Base-by-base conservation (phyloP, 306 rosid species). In the Medicago lupulina region DNA sequence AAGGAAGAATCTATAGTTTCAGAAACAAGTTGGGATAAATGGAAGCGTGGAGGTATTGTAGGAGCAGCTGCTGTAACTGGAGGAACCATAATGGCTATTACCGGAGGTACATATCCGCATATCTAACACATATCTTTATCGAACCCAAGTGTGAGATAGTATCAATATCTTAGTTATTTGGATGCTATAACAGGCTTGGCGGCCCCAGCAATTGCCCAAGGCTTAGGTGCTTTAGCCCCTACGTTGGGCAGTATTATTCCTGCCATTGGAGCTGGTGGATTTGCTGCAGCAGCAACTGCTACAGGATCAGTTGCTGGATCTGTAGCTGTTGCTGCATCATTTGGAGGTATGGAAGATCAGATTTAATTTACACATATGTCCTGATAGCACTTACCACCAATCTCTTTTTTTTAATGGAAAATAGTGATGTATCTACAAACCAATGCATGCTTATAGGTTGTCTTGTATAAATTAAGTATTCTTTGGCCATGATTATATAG, bases 121-220 rank as follows among this genome's bases (percentile, higher is more conserved):
- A 23, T 73, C 62, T 21, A 55, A 51, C 76, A 47, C 21, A 38
- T 78, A 51, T 58, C 46, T 63, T 17, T 62, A 13, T 77, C 73
- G 40, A 55, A 36, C 78, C 70, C 58, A 74, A 23, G 60, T 73
- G 40, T 65, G 75, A 41, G 55, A 57, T 53, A 67, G 41, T 59
- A 75, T 49, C 40, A 55, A 59, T 25, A 51, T 66, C 31, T 67
- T 71, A 75, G 62, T 47, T 50, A 61, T 74, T 62, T 73, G 76
- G 74, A 70, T 70, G 60, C 31, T 78, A 70, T 75, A 54, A 74
- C 88, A 94, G 97, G 98, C 60, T 85, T 94, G 85, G 97, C 95
- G 77, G 97, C 98, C 85, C 98, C 98, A 7, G 98, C 97, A 78
- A 90, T 94, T 86, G 97, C 98, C 49, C 90, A 96, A 1, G 98